Evolutionary conservation across 306 rosid genomes (phyloP).

Genomic region (Vigna angularis): DNA sequence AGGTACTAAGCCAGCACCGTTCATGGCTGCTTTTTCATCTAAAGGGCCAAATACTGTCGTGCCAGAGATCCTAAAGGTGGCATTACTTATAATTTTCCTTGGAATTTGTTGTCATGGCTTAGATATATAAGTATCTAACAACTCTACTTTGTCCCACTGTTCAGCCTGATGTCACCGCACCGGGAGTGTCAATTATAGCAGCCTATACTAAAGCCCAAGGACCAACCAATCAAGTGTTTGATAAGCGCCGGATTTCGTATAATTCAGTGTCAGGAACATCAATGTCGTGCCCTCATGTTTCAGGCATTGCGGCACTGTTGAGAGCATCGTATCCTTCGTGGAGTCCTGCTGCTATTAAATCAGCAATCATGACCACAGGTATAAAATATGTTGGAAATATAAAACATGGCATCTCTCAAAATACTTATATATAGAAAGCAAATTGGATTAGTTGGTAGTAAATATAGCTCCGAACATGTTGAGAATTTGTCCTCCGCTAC

Average conservation of each 20-base stretch:
- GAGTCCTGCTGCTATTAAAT: slow-evolving; percentile 91
- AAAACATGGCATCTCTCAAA: neutral
- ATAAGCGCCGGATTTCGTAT: slow-evolving; percentile 62
- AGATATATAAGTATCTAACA: neutral
- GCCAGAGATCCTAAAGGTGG: slow-evolving; percentile 89
- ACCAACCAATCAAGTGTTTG: slow-evolving; percentile 74
- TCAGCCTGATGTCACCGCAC: slow-evolving; percentile 96
- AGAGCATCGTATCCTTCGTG: slow-evolving; percentile 77
- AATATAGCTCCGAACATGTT: neutral
- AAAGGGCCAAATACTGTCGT: slow-evolving; percentile 75
- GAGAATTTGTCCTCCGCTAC: slow-evolving; percentile 2
- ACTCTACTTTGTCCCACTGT: slow-evolving; percentile 11
- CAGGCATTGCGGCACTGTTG: slow-evolving; percentile 79
- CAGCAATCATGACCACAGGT: slow-evolving; percentile 97
- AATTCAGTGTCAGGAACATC: slow-evolving; percentile 93
- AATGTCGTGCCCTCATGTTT: slow-evolving; percentile 94
- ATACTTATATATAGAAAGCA: neutral
- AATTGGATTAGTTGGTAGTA: neutral
- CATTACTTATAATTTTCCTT: neutral
- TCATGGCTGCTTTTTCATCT: slow-evolving; percentile 96
- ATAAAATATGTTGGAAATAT: no score
- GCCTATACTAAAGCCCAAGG: slow-evolving; percentile 83
- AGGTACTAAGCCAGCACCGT: slow-evolving; percentile 82
- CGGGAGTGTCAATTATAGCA: slow-evolving; percentile 90
- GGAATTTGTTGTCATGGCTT: neutral